Base-by-base conservation (phyloP, 208 protist species). In the Leishmania guyanensis region DNA sequence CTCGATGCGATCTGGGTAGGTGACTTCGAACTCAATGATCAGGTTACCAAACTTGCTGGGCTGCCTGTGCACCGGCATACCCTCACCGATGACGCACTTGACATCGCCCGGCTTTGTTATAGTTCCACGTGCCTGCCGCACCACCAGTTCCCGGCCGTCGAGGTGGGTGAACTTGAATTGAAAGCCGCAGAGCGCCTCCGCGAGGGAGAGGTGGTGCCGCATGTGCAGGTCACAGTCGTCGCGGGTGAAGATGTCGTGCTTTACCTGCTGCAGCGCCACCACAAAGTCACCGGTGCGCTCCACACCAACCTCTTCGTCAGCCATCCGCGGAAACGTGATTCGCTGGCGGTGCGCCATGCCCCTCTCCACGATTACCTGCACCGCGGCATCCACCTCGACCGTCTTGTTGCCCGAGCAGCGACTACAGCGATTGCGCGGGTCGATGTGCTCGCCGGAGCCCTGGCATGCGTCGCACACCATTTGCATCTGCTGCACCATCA, bases 401-500 rank as follows among this genome's bases (percentile, higher is more conserved):
- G 91, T 90, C 81, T 98, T 98, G 43, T 93, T 89, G 16, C 99
- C 99, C 17, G 84, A 80, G 87, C 99, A 99, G 53, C 71, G 81
- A 29, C 64, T 81, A 85, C 99, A 99, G 46, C 90, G 82, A 84
- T 99, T 97, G 74, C 93, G 93, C 4, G 89, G 82, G 76, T 93
- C 86, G 56, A 99, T 96, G 60, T 84, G 75, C 73, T 94, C 79
- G 26, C 98, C 98, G 26, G 81, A 84, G 65, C 98, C 98, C 17
- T 91, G 81, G 87, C 99, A 99, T 1, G 87, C 86, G 29, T 91
- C 81, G 91, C 99, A 99, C 10, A 88, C 60, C 20, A 79, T 82
- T 65, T 95, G 92, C 70, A 98, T 83, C 86, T 99, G 97, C 86
- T 98, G 96, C 51, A 98, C 90, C 95, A 99, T 99, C 88, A 98